Base-by-base conservation (phyloP, 1,284 basidiomycete species). In the Leucoagaricus sp. region DNA sequence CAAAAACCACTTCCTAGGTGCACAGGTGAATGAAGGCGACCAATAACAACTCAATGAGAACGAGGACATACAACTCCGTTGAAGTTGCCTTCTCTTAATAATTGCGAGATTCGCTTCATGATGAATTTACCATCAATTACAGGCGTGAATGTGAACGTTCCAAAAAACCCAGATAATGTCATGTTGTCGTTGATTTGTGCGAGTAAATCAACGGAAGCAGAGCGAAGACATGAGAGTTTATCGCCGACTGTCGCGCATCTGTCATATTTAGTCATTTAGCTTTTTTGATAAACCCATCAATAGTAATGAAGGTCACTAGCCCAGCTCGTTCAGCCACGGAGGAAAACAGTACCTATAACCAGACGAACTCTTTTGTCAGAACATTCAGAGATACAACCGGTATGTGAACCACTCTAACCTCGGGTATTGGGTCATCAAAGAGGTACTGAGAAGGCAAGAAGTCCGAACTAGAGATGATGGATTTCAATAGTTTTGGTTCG, bases 91-190 rank as follows among this genome's bases (percentile, higher is more conserved):
- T 69, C 57, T 3, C 58, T 56, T 0, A 82, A 63, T 0, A 76
- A 66, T 33, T 72, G 53, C 0, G 70, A 73, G 0, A 78, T n/a
- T n/a, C 74, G 2, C 73, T 64, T 52, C 78, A 68, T 67, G 46
- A 81, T 80, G 55, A 81, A 72, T 0, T 63, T 63, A 0, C 73
- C 80, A 57, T 82, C 81, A 3, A 80, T 69, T 13, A 79, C 75
- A 3, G 78, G 77, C 13, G 72, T 70, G 49, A 75, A 75, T 9
- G 65, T 61, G 38, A 69, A 76, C 0, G 74, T 75, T 0, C 76
- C 78, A 51, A 68, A 76, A 61, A 81, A 78, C 2, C 68, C 73
- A 6, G 53, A 61, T 2, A 19, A 2, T 25, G 63, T 71, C 45
- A 82, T 68, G 7, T 71, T 62, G 1, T 49, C 58, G 54, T 81